Evolutionary conservation across 441 rosid species (phyloP), one percentile per base, ranked within the genome.

Genomic region (Gossypium davidsonii): DNA sequence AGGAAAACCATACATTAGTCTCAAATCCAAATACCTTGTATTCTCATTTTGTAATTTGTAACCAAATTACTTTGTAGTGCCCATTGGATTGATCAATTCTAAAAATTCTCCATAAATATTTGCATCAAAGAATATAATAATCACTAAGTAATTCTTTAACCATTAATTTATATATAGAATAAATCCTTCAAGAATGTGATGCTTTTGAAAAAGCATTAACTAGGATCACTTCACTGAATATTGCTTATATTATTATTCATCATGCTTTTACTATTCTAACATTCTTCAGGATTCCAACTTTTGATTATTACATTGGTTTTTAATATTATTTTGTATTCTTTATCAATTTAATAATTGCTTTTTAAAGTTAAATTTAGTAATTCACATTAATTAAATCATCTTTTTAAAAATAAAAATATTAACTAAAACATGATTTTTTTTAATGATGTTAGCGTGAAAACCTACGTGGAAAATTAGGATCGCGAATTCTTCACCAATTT

Each of bases 161-260:
- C 57, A 67, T 48, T 67, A 67, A 51, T 11, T 2, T 8, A 1
- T 3, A 4, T 28, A 28, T 4, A 28, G 4, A 66, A 72, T 66
- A 58, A 77, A 72, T 77, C 37, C 56, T 31, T 67, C 21, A 48
- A 72, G 76, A 72, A 77, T 59, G 57, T 34, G 76, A 77, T 72
- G 52, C 76, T 57, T 70, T 26, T 18, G 73, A 53, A 52, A 69
- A 15, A 14, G 18, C 61, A 68, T 4, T 28, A 18, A 68, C 3
- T 69, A 18, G 39, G 31, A 64, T 68, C 59, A 51, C 2, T 46
- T 66, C 39, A 25, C 39, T 52, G 37, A 9, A 46, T 15, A 5
- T 44, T 66, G 12, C 20, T 3, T 48, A 20, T 39, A 23, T 23
- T 14, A 14, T 66, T 31, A 31, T 5, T 31, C 7, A 31, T 66